Base-by-base conservation (phyloP, 257 asterid genomes). In the Plectranthus barbatus region DNA sequence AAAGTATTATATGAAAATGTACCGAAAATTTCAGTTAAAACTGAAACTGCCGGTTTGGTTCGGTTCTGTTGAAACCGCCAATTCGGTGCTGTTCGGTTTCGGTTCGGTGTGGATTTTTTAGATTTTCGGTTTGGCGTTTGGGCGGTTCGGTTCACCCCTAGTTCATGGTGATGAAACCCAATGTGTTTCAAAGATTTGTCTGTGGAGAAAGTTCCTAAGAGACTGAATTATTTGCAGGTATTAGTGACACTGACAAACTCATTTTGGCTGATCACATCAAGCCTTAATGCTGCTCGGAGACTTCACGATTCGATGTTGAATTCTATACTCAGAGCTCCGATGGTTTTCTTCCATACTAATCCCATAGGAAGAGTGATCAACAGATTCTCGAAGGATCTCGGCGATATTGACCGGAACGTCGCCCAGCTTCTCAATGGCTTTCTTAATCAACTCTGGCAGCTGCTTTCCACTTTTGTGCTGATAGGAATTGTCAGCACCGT, bases 311-410 rank as follows among this genome's bases (percentile, higher is more conserved):
- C 88, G 23, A 86, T 88, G 96, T 69, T 88, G 13, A 58, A 33
- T 67, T 71, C 93, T 64, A 76, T 86, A 58, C 81, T 88, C 62
- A 78, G 84, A 77, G 95, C 95, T 72, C 93, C 96, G 51, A 88
- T 88, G 96, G 81, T 80, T 14, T 88, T 88, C 79, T 88, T 88
- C 81, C 95, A 88, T 26, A 88, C 96, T 34, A 88, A 86, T 68
- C 96, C 96, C 7, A 73, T 76, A 46, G 96, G 96, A 39, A 83
- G 96, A 29, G 79, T 88, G 37, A 86, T 88, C 71, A 88, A 88
- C 76, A 66, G 96, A 80, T 88, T 86, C 33, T 76, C 91, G 1
- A 79, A 83, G 77, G 88, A 84, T 64, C 81, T 86, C 44, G 87
- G 95, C 18, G 95, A 86, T 56, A 74, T 86, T 57, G 95, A 86